Base-by-base conservation (phyloP, 2,329 filamentous ascomycete species). In the Aspergillus phoenicis region DNA sequence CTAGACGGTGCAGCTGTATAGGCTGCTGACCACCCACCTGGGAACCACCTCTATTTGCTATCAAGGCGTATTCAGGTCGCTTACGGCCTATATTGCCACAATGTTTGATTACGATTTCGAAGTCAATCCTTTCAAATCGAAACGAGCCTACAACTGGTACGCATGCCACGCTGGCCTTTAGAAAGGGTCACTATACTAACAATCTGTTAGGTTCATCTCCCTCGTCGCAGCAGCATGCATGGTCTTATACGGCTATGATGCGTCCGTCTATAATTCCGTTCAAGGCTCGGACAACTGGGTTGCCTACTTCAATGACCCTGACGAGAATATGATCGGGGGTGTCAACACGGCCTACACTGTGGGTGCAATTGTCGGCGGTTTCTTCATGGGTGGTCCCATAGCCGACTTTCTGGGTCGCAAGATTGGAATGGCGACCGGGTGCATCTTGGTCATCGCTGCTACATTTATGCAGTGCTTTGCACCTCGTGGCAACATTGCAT, bases 181-280 rank as follows among this genome's bases (percentile, higher is more conserved):
- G 22, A 17, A 36, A 17, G 5, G 2, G 7, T 49, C 22, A 53
- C 8, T 33, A 52, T 8, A 51, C n/a, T 8, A 2, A 52, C 5
- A 22, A 30, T 20, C 24, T 8, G 11, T 20, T 33, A 71, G 86
- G 86, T 90, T 88, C 78, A 86, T 89, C 66, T 88, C 87, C 62
- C 80, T 89, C 54, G 85, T 90, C 65, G 88, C 88, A 59, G 88
- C 89, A 69, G 86, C 87, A 73, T 90, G 87, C 74, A 91, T 91
- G 89, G 87, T 90, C 22, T 81, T 91, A 48, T 91, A 90, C 72
- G 89, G 89, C 60, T 91, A 91, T 72, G 89, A 91, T 81, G 87
- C 88, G 1, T 89, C 87, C 39, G 88, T 90, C 51, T 91, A 87
- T 81, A 91, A 91, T 73, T 87, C 88, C 5, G 84, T 90, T 5